Base-by-base conservation (phyloP, 768 basidiomycete species). In the Lentinula sp. region DNA sequence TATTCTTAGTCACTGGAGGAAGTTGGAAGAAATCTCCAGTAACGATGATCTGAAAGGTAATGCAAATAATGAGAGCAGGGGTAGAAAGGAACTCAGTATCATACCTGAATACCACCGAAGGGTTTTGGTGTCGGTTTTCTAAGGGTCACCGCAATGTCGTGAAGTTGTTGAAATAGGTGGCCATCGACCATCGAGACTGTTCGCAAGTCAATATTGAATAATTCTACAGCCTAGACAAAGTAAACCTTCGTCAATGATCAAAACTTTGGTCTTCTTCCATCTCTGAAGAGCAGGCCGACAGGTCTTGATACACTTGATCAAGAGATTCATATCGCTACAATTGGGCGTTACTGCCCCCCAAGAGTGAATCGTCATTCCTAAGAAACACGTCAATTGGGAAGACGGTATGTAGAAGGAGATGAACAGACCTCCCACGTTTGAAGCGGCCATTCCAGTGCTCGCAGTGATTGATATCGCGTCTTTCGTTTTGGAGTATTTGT, bases 21-120 rank as follows among this genome's bases (percentile, higher is more conserved):
- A 93, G 79, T 71, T 93, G 90, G 74, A 92, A 92, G 74, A 92
- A 93, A 71, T 93, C 91, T 18, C 91, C 91, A 1, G 88, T 90
- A 33, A 91, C 80, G 50, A 92, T 75, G 41, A 91, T 74, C 85
- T 89, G 28, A 28, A 28, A 28, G 28, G 28, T 28, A 28, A 67
- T 15, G 43, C 12, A 18, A 35, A 59, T 7, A 16, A 13, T 16
- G 28, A 16, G 42, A 15, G 6, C 13, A 15, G 5, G 23, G n/a
- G 33, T 9, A 57, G 43, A 12, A 28, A 49, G 42, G 18, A 53
- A 9, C 33, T 37, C 53, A 48, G 46, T 6, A 39, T 59, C 64
- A 6, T 61, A 85, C 85, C 77, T 92, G 90, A 35, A 92, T 88
- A 15, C 88, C 90, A 41, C 90, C 90, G 56, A 91, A 93, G 0